These are phyloP conservation scores for Trichoderma arundinaceum DNA, from an alignment of 2,329 filamentous ascomycete species.

Conservation along the genomic window DNA sequence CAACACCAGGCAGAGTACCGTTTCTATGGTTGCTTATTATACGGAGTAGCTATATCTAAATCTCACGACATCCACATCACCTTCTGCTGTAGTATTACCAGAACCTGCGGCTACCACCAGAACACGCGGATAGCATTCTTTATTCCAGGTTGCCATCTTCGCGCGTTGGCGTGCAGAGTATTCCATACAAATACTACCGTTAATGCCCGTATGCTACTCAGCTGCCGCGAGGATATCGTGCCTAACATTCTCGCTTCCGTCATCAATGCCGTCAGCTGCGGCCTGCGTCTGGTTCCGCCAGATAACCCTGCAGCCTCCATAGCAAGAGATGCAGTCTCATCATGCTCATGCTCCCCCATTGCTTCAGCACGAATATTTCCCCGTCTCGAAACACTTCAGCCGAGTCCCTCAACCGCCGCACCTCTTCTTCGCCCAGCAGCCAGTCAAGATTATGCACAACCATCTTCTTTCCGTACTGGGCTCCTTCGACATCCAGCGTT, in stretches of 20 bases:
- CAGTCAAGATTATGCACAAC: slow-evolving; percentile 59
- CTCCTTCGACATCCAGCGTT: slow-evolving; percentile 50
- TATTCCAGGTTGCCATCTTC: too few relatives aligned
- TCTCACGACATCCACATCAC: too few relatives aligned
- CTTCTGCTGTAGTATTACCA: too few relatives aligned
- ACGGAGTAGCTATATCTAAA: too few relatives aligned
- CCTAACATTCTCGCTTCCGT: background rate
- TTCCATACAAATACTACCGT: background rate
- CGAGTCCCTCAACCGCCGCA: slow-evolving; percentile 47
- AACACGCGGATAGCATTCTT: too few relatives aligned
- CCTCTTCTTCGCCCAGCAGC: slow-evolving; percentile 57
- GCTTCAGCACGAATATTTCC: slow-evolving; percentile 51
- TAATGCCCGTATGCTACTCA: background rate
- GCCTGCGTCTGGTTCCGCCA: slow-evolving; percentile 37
- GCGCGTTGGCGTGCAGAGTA: too few relatives aligned
- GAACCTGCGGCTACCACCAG: too few relatives aligned
- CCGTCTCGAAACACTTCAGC: slow-evolving; percentile 46
- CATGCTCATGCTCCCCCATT: slow-evolving; percentile 47
- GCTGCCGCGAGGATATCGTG: background rate
- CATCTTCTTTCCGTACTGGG: slow-evolving; percentile 46
- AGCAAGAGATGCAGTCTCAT: slow-evolving; percentile 55
- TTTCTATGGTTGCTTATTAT: too few relatives aligned
- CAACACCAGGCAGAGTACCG: too few relatives aligned
- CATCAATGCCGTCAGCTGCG: background rate
- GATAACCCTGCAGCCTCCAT: slow-evolving; percentile 65